phyloP scores from a whole-genome alignment of 202 grass and related monocot species.

The Zoysia matrella region DNA sequence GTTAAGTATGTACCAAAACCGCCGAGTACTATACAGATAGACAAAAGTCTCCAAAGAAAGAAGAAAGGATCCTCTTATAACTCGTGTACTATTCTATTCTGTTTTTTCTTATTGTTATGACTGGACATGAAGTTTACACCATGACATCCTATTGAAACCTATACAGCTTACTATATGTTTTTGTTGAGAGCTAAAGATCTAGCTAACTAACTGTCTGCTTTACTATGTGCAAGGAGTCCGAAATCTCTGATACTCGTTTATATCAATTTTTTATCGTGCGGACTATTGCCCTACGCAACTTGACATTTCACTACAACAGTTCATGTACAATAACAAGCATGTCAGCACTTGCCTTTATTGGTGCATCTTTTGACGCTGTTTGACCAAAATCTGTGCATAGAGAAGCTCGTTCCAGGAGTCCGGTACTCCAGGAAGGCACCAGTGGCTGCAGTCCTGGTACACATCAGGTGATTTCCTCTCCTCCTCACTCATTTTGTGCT shows the following conservation, averaged over 20 bases:
- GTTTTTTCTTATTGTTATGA: constrained; percentile 29
- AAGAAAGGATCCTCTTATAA: constrained; percentile 5
- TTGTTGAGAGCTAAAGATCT: constrained; percentile 36
- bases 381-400: constrained; percentile 75
- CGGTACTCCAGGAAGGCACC: constrained; percentile 92
- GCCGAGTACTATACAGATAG: constrained; percentile 28
- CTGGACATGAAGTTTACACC: constrained; percentile 52
- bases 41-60: neutral
- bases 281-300: constrained; percentile 27
- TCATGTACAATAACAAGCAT: constrained; percentile 50
- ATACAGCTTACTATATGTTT: constrained; percentile 36
- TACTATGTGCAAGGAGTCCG: constrained; percentile 51
- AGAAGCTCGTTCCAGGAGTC: constrained; percentile 98
- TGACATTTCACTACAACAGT: constrained; percentile 37
- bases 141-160: constrained; percentile 39
- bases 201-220: constrained; percentile 28
- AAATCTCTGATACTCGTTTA: constrained; percentile 34
- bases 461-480: constrained; percentile 58
- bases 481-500: constrained; percentile 58
- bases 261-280: constrained; percentile 12
- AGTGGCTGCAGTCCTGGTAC: constrained; percentile 98
- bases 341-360: constrained; percentile 49
- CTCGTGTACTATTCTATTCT: constrained; percentile 27
- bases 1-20: neutral
- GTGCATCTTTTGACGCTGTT: constrained; percentile 41